Conservation (phyloP, 2,329 filamentous ascomycete genomes). For the Paracoccidioides brasiliensis region DNA sequence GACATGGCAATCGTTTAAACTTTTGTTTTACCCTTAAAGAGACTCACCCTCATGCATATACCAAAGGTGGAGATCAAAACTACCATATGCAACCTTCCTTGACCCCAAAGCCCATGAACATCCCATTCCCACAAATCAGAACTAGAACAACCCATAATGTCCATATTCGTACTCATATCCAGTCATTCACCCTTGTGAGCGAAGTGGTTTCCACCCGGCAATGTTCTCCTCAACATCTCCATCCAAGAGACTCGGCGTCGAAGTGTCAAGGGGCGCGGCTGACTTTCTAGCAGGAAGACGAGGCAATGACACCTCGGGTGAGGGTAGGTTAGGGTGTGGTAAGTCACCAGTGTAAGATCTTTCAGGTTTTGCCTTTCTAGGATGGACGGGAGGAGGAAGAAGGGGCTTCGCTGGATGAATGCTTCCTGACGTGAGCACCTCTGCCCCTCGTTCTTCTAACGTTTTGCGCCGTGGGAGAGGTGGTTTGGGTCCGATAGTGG, state of each 20-base stretch:
- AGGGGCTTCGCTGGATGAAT: background rate
- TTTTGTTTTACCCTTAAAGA: no score
- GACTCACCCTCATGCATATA: no score
- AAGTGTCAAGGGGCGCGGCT: background rate
- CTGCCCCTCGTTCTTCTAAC: background rate
- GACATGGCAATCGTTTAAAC: no score
- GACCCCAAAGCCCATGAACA: background rate
- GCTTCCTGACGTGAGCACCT: background rate
- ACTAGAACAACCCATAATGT: background rate
- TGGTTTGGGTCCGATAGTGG: background rate
- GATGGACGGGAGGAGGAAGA: background rate
- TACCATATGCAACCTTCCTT: background rate
- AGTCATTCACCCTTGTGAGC: background rate
- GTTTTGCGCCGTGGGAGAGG: background rate
- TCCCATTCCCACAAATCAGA: no score
- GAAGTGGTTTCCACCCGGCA: conserved; percentile 20
- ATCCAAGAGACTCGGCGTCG: conserved; percentile 13
- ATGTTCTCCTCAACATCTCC: conserved; percentile 14
- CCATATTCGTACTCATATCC: background rate
- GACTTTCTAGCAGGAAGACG: background rate
- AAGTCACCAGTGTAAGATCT: background rate
- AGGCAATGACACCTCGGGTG: background rate
- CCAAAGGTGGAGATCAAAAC: no score
- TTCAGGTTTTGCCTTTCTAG: conserved; percentile 2
- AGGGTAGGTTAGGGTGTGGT: background rate